Percentiles rank a stretch among this genome's conserved stretches.
Conservation (phyloP, 306 rosid genomes). For the Acacia melanoxylon region DNA sequence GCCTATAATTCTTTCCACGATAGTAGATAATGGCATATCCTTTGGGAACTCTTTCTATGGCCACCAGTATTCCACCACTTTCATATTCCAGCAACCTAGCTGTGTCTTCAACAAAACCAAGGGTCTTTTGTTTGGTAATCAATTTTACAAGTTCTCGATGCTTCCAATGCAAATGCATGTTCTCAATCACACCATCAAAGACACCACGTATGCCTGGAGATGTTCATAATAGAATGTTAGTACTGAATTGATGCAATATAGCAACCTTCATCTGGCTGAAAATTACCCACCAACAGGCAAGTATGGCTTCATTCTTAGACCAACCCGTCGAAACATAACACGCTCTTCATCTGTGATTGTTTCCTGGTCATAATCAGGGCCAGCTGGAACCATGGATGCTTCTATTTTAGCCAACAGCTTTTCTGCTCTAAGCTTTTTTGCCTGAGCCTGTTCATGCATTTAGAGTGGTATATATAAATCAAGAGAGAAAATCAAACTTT, state of each 20-base stretch:
- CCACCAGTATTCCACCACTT: conserved; percentile 91
- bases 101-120: conserved; percentile 84
- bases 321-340: conserved; percentile 84
- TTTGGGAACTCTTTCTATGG: conserved; percentile 88
- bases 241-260: conserved; percentile 26
- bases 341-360: conserved; percentile 96
- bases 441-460: conserved; percentile 71
- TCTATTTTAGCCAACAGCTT: conserved; percentile 66
- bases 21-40: conserved; percentile 85
- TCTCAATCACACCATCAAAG: conserved; percentile 86
- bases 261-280: conserved; percentile 25
- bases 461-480: background rate
- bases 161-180: conserved; percentile 97
- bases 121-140: conserved; percentile 81
- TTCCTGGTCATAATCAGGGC: conserved; percentile 85
- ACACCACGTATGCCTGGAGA: conserved; percentile 85
- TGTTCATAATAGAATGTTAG: conserved; percentile 28
- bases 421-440: conserved; percentile 80
- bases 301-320: conserved; percentile 88
- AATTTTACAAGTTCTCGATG: conserved; percentile 94
- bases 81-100: conserved; percentile 83
- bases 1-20: conserved; percentile 92
- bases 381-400: conserved; percentile 76
- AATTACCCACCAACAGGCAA: conserved; percentile 77
- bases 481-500: conserved; percentile 17